phyloP scores from a whole-genome alignment of 1,139 yeast species.

The Hyphopichia fennica region DNA sequence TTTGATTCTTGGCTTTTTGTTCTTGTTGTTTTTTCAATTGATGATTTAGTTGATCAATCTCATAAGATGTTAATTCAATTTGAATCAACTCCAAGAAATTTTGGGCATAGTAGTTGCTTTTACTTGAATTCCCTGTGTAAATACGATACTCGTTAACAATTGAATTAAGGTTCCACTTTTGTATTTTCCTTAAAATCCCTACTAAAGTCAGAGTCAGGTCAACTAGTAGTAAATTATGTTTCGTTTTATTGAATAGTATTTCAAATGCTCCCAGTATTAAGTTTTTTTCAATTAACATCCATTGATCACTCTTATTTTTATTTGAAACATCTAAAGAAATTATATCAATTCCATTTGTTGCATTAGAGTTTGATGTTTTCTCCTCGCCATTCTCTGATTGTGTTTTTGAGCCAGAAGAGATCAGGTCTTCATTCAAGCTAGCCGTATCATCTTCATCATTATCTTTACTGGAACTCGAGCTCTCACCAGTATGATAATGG shows the following conservation, averaged over 20 bases:
- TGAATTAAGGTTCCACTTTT: conserved; percentile 86
- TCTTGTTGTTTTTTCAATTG: conserved; percentile 13
- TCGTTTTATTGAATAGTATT: conserved; percentile 58
- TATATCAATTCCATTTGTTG: conserved; percentile 12
- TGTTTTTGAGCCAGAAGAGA: neutral
- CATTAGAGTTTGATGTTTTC: neutral
- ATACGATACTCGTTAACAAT: conserved; percentile 82
- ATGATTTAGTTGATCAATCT: conserved; percentile 30
- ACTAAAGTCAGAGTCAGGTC: conserved; percentile 80
- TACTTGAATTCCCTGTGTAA: conserved; percentile 62
- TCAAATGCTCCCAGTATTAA: conserved; percentile 59
- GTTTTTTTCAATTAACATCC: conserved; percentile 70
- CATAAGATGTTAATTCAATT: conserved; percentile 50
- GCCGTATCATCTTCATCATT: conserved; percentile 18
- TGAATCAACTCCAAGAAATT: conserved; percentile 74
- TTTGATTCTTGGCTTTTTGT: conserved; percentile 4
- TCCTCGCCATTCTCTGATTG: conserved; percentile 1
- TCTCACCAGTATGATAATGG: conserved; percentile 38
- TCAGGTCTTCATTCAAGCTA: conserved; percentile 4
- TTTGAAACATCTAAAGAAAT: conserved; percentile 13
- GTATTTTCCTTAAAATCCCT: conserved; percentile 77
- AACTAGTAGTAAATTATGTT: conserved; percentile 70
- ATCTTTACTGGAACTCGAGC: conserved; percentile 12
- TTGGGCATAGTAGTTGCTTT: conserved; percentile 73
- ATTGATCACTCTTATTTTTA: conserved; percentile 48